These are phyloP conservation scores for Plenodomus tracheiphilus DNA, from an alignment of 2,329 filamentous ascomycete genomes.

Conservation along the genomic window DNA sequence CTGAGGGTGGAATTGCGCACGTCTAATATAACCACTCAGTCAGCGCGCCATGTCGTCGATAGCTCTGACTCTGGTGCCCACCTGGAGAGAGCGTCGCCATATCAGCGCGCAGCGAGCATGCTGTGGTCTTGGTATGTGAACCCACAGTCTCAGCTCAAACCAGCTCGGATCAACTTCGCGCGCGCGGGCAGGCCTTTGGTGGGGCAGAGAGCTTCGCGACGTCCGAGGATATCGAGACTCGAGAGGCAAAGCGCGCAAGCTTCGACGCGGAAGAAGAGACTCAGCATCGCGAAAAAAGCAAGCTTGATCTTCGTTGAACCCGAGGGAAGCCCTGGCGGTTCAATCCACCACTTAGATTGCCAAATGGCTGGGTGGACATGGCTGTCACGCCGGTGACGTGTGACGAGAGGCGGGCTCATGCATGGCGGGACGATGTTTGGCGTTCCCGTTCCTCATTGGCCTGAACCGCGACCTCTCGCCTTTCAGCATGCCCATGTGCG, in stretches of 20 bases:
- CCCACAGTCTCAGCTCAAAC: slow-evolving; percentile 2
- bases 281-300: slow-evolving; percentile 5
- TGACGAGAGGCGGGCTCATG: slow-evolving; percentile 15
- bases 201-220: background rate
- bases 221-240: background rate
- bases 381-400: slow-evolving; percentile 11
- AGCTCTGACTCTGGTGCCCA: slow-evolving; percentile 16
- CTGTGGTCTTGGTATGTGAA: slow-evolving; percentile 3
- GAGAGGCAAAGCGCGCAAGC: background rate
- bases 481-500: background rate
- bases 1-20: slow-evolving; percentile 42
- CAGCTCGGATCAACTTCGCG: slow-evolving; percentile 6
- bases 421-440: slow-evolving; percentile 5
- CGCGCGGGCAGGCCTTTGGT: slow-evolving; percentile 1
- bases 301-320: slow-evolving; percentile 12
- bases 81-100: slow-evolving; percentile 34
- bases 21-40: slow-evolving; percentile 32
- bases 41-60: slow-evolving; percentile 18
- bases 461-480: background rate
- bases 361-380: slow-evolving; percentile 5
- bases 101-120: slow-evolving; percentile 13
- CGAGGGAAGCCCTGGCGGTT: slow-evolving; percentile 16
- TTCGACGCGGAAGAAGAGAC: background rate
- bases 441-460: slow-evolving; percentile 1
- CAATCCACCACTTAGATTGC: slow-evolving; percentile 16